Evolutionary conservation across 2,329 filamentous ascomycete genomes (phyloP).

Genomic region (Tolypocladium guangdongense): DNA sequence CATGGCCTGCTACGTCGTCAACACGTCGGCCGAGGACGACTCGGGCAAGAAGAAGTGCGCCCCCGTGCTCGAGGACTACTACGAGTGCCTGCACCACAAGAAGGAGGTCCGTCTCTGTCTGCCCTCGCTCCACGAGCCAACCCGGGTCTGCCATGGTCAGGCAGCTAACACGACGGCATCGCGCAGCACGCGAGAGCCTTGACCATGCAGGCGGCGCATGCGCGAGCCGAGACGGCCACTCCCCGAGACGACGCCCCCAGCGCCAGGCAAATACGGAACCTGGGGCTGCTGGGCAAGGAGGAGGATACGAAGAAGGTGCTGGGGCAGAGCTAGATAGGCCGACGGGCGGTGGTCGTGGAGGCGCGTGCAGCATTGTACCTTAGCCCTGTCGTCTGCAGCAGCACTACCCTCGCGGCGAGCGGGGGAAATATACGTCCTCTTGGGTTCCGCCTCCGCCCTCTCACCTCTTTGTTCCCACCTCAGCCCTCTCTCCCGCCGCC

Average conservation of each 20-base stretch:
- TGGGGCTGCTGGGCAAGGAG: conserved; percentile 75
- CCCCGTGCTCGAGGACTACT: conserved; percentile 86
- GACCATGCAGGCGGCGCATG: conserved; percentile 74
- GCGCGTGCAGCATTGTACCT: not conserved
- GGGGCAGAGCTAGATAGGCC: conserved; percentile 17
- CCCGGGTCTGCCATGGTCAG: not conserved
- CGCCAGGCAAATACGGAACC: conserved; percentile 74
- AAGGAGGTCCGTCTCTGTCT: conserved; percentile 66
- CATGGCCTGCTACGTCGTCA: conserved; percentile 95
- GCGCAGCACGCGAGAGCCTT: conserved; percentile 63
- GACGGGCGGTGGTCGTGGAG: not conserved
- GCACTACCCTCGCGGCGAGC: not conserved
- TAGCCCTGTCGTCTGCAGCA: not conserved
- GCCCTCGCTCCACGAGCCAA: not conserved
- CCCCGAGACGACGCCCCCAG: conserved; percentile 72
- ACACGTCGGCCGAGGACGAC: conserved; percentile 68
- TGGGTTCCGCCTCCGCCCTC: too few relatives aligned
- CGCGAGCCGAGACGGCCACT: conserved; percentile 64
- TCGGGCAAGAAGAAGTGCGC: conserved; percentile 81
- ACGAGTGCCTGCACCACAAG: conserved; percentile 96
- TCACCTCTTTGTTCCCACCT: not conserved
- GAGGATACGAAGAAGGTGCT: conserved; percentile 61
- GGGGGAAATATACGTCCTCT: not conserved
- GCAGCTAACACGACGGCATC: conserved; percentile 2
- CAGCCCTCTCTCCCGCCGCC: not conserved